phyloP scores from a whole-genome alignment of 306 rosid species.

The Lathyrus sativus region DNA sequence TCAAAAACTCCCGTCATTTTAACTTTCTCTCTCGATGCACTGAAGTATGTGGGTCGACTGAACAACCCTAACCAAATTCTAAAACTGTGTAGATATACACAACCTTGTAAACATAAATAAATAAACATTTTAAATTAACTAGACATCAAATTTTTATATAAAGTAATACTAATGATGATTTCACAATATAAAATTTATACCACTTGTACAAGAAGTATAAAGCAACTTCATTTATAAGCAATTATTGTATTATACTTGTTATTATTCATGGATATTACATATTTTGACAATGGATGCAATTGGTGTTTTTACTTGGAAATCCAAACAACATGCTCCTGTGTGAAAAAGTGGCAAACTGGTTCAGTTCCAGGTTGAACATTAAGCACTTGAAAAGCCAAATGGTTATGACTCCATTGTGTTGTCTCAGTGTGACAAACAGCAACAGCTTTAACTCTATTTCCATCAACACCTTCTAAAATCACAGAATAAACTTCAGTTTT shows the following conservation, averaged over 20 bases:
- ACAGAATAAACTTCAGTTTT: slow-evolving; percentile 48
- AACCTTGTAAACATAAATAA: neutral
- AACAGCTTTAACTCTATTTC: slow-evolving; percentile 59
- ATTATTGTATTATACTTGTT: neutral
- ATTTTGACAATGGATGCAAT: too few relatives aligned
- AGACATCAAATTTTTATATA: neutral
- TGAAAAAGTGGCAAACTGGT: slow-evolving; percentile 84
- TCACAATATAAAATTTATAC: too few relatives aligned
- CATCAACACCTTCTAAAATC: slow-evolving; percentile 57
- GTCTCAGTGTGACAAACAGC: slow-evolving; percentile 81
- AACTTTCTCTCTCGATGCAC: too few relatives aligned
- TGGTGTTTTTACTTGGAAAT: slow-evolving; percentile 33
- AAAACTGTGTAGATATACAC: neutral
- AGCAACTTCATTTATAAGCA: neutral
- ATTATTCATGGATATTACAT: too few relatives aligned
- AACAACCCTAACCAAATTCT: too few relatives aligned
- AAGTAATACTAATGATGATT: neutral
- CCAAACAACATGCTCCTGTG: slow-evolving; percentile 80
- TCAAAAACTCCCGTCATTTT: too few relatives aligned
- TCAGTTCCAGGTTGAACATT: slow-evolving; percentile 74
- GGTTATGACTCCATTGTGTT: slow-evolving; percentile 80
- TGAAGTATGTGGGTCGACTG: too few relatives aligned
- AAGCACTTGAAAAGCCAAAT: slow-evolving; percentile 75
- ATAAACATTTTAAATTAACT: neutral
- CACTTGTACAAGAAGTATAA: neutral